Percentiles rank a stretch among this genome's conserved stretches.
Evolutionary conservation across 495 filamentous ascomycete species (phyloP).

Genomic region (Trichoderma reesei): DNA sequence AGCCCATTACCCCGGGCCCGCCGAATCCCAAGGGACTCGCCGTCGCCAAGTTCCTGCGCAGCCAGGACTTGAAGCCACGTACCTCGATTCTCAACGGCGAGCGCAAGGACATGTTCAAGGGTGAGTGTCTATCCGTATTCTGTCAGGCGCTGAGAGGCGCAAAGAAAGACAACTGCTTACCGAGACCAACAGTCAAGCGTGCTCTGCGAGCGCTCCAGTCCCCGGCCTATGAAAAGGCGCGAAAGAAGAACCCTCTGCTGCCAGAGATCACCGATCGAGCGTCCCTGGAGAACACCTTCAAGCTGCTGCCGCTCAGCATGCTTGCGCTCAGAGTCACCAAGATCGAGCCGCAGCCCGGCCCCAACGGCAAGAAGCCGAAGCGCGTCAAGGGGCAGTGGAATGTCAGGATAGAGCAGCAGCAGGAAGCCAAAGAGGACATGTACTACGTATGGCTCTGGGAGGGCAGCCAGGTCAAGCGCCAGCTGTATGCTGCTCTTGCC

Average conservation of each 20-base stretch:
- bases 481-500: constrained; percentile 77
- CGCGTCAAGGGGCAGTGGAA: constrained; percentile 93
- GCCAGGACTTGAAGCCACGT: constrained; percentile 78
- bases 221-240: constrained; percentile 75
- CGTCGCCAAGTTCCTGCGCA: constrained; percentile 78
- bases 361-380: constrained; percentile 72
- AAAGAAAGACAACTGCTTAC: constrained; percentile 10
- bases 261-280: constrained; percentile 80
- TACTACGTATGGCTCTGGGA: constrained; percentile 98
- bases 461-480: constrained; percentile 84
- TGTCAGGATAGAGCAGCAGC: constrained; percentile 92
- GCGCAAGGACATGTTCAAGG: constrained; percentile 96
- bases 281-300: constrained; percentile 84
- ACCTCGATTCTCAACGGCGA: constrained; percentile 94
- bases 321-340: constrained; percentile 87
- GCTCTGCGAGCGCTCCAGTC: constrained; percentile 89
- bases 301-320: constrained; percentile 90
- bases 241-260: constrained; percentile 78
- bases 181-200: constrained; percentile 66
- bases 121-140: constrained; percentile 34
- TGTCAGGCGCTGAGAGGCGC: neutral
- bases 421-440: constrained; percentile 80
- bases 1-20: constrained; percentile 59
- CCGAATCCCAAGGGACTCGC: constrained; percentile 81
- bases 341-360: constrained; percentile 62